Percentiles rank a stretch among this genome's conserved stretches.
phyloP scores from a whole-genome alignment of 257 asterid genomes.

The Handroanthus guayacan region DNA sequence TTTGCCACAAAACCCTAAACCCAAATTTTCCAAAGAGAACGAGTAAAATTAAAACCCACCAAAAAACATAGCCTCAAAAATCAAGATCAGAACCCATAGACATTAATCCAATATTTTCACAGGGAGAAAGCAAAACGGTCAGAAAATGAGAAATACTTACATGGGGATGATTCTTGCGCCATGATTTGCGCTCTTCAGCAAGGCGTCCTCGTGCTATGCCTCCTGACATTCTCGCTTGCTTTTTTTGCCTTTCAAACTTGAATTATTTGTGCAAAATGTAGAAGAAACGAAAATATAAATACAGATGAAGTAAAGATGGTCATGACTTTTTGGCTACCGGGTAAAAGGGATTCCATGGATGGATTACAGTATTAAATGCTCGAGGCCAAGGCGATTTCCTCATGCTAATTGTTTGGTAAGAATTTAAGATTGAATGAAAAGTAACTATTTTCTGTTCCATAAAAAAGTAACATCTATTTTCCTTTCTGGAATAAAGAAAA shows the following conservation, averaged over 20 bases:
- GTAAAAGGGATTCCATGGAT: background rate
- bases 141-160: slow-evolving; percentile 37
- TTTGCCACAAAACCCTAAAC: slow-evolving; percentile 59
- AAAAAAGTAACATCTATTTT: too few species aligned
- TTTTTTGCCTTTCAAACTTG: background rate
- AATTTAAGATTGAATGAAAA: too few species aligned
- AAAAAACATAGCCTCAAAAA: background rate
- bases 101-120: background rate
- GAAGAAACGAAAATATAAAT: background rate
- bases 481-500: too few species aligned
- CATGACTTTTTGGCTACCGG: slow-evolving; percentile 10
- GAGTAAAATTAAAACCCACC: background rate
- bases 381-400: background rate
- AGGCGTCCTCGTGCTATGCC: slow-evolving; percentile 65
- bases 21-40: background rate
- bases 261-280: too few species aligned
- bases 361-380: background rate
- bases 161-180: slow-evolving; percentile 82
- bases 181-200: slow-evolving; percentile 72
- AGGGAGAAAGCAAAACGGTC: background rate
- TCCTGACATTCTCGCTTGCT: slow-evolving; percentile 38
- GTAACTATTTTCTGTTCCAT: too few species aligned
- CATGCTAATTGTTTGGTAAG: background rate
- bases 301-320: background rate
- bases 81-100: background rate